These are phyloP conservation scores for Rhizopus delemar DNA, from an alignment of 371 early-diverging fungal species.

Conservation along the genomic window DNA sequence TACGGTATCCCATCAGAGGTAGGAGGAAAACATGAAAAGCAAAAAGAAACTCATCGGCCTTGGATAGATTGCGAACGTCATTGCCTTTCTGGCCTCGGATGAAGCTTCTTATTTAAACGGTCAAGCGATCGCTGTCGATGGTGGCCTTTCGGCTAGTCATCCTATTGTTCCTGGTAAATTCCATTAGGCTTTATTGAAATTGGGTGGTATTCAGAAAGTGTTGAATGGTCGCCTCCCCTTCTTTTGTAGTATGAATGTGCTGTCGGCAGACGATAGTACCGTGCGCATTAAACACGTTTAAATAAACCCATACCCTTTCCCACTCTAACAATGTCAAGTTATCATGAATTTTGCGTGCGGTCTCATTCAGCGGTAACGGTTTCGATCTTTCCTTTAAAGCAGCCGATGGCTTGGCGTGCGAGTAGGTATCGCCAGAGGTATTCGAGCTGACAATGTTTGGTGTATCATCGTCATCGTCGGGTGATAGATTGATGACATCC, in stretches of 20 bases:
- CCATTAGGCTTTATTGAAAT: conserved; percentile 15
- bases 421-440: not conserved
- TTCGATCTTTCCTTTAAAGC: conserved; percentile 7
- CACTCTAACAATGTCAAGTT: conserved; percentile 50
- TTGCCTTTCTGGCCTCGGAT: conserved; percentile 56
- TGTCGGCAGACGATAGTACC: conserved; percentile 60
- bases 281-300: conserved; percentile 54
- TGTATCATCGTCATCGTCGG: not conserved
- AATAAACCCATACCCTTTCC: conserved; percentile 50
- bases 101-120: conserved; percentile 63
- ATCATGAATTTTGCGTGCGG: conserved; percentile 23
- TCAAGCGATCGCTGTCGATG: conserved; percentile 57
- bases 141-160: conserved; percentile 53
- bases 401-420: conserved; percentile 13
- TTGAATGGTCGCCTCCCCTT: conserved; percentile 43
- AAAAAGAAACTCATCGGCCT: not conserved
- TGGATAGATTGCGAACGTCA: conserved; percentile 49
- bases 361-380: conserved; percentile 11
- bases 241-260: conserved; percentile 27
- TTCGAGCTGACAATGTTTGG: not conserved
- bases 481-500: conserved; percentile 22
- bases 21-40: not conserved
- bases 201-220: conserved; percentile 47
- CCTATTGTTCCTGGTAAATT: conserved; percentile 47
- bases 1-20: conserved; percentile 53